A percentile compares a stretch with the other conserved stretches of the same genome.
Evolutionary conservation across 2,329 filamentous ascomycete genomes (phyloP).

Genomic region (Penicillium sp.): DNA sequence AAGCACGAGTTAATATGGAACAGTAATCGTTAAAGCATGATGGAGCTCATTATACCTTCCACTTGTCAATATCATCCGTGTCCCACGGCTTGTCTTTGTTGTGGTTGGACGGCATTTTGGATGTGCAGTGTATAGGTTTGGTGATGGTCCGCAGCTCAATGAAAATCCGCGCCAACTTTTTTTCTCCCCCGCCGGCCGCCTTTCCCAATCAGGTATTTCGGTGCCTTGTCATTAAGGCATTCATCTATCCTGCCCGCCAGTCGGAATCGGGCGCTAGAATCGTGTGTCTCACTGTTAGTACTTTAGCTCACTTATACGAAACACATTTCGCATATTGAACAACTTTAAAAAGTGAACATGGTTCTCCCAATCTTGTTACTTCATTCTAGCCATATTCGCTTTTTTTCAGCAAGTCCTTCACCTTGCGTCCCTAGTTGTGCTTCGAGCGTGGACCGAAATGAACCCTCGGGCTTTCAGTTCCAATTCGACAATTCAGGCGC

Average conservation of each 20-base stretch:
- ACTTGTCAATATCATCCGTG: conserved; percentile 95
- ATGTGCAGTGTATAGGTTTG: conserved; percentile 14
- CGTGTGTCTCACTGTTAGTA: background rate
- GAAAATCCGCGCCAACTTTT: conserved; percentile 35
- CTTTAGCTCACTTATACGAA: background rate
- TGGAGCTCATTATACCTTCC: conserved; percentile 64
- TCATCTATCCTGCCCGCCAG: background rate
- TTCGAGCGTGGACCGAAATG: no score
- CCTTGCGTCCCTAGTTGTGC: background rate
- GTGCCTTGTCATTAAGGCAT: background rate
- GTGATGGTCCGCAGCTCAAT: conserved; percentile 25
- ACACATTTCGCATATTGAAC: background rate
- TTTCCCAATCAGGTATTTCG: conserved; percentile 20
- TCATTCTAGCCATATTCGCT: background rate
- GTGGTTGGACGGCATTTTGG: conserved; percentile 81
- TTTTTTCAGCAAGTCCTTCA: background rate
- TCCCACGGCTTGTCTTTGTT: conserved; percentile 93
- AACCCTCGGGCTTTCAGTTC: background rate
- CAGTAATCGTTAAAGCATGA: background rate
- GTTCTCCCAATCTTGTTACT: no score
- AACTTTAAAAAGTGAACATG: no score
- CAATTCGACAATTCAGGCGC: background rate
- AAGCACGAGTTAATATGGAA: background rate
- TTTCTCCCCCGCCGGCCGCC: conserved; percentile 31
- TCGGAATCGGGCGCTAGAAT: conserved; percentile 8